phyloP scores from a whole-genome alignment of 1,284 basidiomycete species.

The Cryptococcus depauperatus region DNA sequence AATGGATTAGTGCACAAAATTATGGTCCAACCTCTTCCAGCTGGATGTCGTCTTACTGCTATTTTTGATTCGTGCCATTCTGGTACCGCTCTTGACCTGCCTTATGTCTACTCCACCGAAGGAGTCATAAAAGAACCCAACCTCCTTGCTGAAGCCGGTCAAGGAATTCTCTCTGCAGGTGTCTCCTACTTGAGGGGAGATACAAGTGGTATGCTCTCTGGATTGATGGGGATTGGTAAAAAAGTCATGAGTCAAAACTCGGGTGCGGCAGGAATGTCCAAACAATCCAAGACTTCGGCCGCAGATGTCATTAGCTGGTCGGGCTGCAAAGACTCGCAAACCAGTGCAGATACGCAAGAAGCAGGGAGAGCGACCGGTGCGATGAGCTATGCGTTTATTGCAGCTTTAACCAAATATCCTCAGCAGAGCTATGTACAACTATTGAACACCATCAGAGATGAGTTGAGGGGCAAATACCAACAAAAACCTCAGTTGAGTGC shows the following conservation, averaged over 20 bases:
- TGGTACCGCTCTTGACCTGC: constrained; percentile 46
- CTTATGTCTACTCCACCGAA: constrained; percentile 72
- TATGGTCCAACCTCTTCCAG: constrained; percentile 59
- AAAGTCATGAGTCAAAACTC: constrained; percentile 26
- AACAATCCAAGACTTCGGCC: constrained; percentile 56
- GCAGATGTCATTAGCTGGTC: constrained; percentile 67
- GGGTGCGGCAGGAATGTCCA: constrained; percentile 23
- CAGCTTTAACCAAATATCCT: constrained; percentile 54
- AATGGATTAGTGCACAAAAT: constrained; percentile 45
- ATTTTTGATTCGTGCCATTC: constrained; percentile 62
- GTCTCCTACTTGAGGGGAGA: constrained; percentile 53
- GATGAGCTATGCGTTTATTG: constrained; percentile 65
- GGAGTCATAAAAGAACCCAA: constrained; percentile 92
- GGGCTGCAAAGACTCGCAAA: constrained; percentile 89
- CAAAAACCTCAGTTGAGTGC: constrained; percentile 70
- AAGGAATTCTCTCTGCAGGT: constrained; percentile 54
- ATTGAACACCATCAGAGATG: constrained; percentile 57
- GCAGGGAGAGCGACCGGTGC: constrained; percentile 76
- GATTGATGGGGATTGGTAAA: constrained; percentile 43
- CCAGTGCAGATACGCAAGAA: constrained; percentile 73
- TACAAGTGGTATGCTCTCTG: constrained; percentile 59
- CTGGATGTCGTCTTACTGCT: constrained; percentile 78
- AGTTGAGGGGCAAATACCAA: constrained; percentile 56
- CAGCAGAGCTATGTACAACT: constrained; percentile 75
- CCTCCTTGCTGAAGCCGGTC: constrained; percentile 65